Percentiles rank a stretch among this genome's conserved stretches.
Evolutionary conservation across 441 rosid genomes (phyloP).

Genomic region (Arabidopsis hybrid): DNA sequence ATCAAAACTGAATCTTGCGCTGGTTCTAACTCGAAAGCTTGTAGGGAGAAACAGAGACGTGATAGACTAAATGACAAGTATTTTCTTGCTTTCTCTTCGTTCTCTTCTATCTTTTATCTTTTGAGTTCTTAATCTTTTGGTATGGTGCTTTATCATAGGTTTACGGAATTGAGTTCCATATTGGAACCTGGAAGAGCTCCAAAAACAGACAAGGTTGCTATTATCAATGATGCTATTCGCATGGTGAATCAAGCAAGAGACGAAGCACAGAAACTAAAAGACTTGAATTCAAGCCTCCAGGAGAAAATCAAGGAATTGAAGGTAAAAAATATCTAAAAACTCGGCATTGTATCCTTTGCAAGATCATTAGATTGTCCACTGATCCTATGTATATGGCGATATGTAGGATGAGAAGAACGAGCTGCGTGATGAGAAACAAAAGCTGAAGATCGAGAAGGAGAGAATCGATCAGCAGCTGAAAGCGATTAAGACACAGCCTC

Average conservation of each 20-base stretch:
- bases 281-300: constrained; percentile 70
- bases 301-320: constrained; percentile 84
- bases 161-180: constrained; percentile 68
- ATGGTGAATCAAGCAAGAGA: constrained; percentile 76
- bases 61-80: constrained; percentile 88
- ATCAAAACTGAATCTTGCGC: constrained; percentile 61
- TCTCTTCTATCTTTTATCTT: neutral
- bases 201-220: constrained; percentile 80
- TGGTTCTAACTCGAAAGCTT: constrained; percentile 80
- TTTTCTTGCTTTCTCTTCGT: constrained; percentile 26
- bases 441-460: constrained; percentile 82
- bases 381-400: constrained; percentile 13
- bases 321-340: constrained; percentile 46
- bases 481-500: constrained; percentile 52
- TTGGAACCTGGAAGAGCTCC: constrained; percentile 84
- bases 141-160: constrained; percentile 49
- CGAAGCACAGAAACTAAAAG: constrained; percentile 77
- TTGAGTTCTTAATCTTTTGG: constrained; percentile 22
- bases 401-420: constrained; percentile 51
- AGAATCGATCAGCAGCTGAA: constrained; percentile 65
- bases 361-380: neutral
- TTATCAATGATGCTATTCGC: constrained; percentile 72
- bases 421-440: constrained; percentile 78
- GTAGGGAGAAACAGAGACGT: constrained; percentile 87
- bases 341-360: neutral